phyloP scores from a whole-genome alignment of 495 filamentous ascomycete species.

The Stereocaulon alpinum region DNA sequence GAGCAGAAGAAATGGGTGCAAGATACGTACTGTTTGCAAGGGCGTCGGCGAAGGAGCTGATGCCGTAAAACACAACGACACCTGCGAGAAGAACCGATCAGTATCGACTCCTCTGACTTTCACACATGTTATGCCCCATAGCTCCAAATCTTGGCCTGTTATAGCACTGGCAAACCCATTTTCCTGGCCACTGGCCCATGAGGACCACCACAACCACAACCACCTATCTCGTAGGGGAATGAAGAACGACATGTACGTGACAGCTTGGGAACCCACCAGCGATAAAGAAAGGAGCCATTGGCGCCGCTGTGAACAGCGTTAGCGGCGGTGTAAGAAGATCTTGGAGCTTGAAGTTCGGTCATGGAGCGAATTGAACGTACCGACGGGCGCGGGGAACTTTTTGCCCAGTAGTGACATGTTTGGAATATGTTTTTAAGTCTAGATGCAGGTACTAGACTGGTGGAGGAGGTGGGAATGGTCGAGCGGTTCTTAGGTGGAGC shows the following conservation, averaged over 20 bases:
- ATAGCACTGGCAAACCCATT: neutral
- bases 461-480: constrained; percentile 38
- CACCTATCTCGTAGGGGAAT: neutral
- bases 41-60: constrained; percentile 64
- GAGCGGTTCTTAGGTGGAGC: constrained; percentile 16
- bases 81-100: constrained; percentile 38
- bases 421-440: neutral
- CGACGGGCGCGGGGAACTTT: constrained; percentile 81
- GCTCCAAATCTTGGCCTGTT: neutral
- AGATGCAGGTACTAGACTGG: neutral
- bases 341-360: neutral
- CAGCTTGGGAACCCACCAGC: constrained; percentile 57
- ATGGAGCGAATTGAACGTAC: constrained; percentile 46
- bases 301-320: constrained; percentile 52
- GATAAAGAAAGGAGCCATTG: constrained; percentile 83
- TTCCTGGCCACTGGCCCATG: neutral
- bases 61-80: constrained; percentile 71
- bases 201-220: no score
- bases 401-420: constrained; percentile 64
- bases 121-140: no score
- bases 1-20: no score
- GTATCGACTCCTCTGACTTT: neutral
- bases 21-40: constrained; percentile 53
- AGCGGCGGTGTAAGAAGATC: neutral
- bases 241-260: neutral